These are phyloP conservation scores for Peniophora sp. DNA, from an alignment of 1,284 basidiomycete species.

Conservation along the genomic window DNA sequence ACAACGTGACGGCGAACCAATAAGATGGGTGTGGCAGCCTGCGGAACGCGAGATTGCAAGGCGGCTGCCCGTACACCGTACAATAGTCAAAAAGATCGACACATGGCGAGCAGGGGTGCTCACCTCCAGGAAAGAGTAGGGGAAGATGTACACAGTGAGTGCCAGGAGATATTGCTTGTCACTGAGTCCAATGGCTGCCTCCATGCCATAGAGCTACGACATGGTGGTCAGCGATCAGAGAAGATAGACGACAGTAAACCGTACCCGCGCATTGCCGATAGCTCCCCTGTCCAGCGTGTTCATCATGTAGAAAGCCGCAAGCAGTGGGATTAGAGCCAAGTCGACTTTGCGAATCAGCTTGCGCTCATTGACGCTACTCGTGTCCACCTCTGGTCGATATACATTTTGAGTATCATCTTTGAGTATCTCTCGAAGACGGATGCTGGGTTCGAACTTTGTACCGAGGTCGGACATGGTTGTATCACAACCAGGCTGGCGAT, in stretches of 20 bases:
- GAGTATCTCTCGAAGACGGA: too few relatives aligned
- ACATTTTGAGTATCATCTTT: constrained; percentile 12
- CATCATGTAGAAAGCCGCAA: constrained; percentile 66
- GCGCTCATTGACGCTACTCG: constrained; percentile 51
- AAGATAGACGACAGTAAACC: background rate
- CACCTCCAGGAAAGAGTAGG: constrained; percentile 57
- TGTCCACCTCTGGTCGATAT: constrained; percentile 46
- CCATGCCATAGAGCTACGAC: constrained; percentile 47
- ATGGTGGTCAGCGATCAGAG: background rate
- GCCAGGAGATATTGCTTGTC: constrained; percentile 59
- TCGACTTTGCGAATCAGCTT: constrained; percentile 63
- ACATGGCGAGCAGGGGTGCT: background rate
- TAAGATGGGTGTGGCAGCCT: constrained; percentile 26
- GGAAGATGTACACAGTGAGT: constrained; percentile 59
- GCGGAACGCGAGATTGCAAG: constrained; percentile 30
- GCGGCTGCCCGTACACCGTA: constrained; percentile 16
- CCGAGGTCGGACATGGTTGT: too few relatives aligned
- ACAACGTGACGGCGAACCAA: constrained; percentile 28
- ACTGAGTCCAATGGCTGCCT: constrained; percentile 43
- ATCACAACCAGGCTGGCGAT: too few relatives aligned
- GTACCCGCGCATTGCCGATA: constrained; percentile 73
- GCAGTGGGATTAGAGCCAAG: constrained; percentile 57
- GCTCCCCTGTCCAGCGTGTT: constrained; percentile 74
- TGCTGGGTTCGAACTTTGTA: too few relatives aligned
- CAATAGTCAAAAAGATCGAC: constrained; percentile 2